Evolutionary conservation across 768 basidiomycete species (phyloP), one percentile per base, ranked within the genome.

Genomic region (Lyophyllum decastes): DNA sequence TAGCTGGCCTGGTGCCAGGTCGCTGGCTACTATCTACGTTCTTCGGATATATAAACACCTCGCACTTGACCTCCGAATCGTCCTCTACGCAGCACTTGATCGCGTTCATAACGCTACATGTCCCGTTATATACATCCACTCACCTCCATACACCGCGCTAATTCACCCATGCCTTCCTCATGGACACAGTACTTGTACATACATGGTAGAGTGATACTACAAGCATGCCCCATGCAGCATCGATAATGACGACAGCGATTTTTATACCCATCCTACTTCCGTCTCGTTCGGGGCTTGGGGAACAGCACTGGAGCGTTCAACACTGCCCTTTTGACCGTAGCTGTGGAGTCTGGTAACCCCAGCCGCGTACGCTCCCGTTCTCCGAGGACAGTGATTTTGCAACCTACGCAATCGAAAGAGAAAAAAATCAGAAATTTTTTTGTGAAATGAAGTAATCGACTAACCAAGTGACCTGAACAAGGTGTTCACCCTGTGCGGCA

Each of bases 301-400:
- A 97, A 97, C 59, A 82, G 78, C 1, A 96, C 79, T 2, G 95
- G 95, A 0, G 85, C 82, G 43, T 74, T 83, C 54, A 98, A 77
- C 0, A 89, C 75, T 0, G 94, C 95, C 52, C 87, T 81, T 67
- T 89, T 90, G 41, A 79, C 79, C 35, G 82, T 82, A 8, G 80
- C 86, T 2, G 82, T 84, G 30, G 77, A 80, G 46, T 87, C 80
- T 0, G 88, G 79, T 19, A 94, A 73, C 10, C 92, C 90, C 35
- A 90, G 76, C 59, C 81, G 78, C 57, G 86, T 84, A 7, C 93
- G 79, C 60, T 95, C 91, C 16, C 79, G 78, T 8, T 81, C 73
- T 2, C 77, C 73, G 22, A 90, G 71, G 45, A 82, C 77, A 47
- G 75, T 76, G 45, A 94, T 76, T 59, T 85, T 87, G 72, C 94